Conservation (phyloP, 2,329 filamentous ascomycete species). For the Calonectria leucothoes region DNA sequence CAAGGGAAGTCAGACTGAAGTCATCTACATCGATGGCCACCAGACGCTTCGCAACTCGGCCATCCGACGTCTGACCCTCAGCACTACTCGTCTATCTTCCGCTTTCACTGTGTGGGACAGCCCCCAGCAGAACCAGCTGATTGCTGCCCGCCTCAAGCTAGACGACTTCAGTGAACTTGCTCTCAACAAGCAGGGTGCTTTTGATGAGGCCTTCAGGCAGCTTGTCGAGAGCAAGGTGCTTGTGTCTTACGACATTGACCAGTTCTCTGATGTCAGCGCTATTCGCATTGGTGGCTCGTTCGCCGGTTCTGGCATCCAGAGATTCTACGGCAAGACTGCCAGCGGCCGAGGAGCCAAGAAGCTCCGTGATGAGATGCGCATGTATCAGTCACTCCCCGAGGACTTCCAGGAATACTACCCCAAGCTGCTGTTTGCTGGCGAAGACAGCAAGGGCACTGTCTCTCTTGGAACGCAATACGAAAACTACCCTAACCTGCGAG, state of each 20-base stretch:
- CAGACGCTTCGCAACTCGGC: not conserved
- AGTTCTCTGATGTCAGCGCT: constrained; percentile 2
- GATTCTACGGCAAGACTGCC: constrained; percentile 4
- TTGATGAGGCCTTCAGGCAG: not conserved
- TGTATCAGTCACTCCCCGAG: constrained; percentile 3
- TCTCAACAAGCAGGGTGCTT: not conserved
- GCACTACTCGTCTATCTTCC: not conserved
- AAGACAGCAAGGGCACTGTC: not conserved
- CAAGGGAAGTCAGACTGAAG: not conserved
- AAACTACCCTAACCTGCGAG: constrained; percentile 3
- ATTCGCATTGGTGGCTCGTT: constrained; percentile 7
- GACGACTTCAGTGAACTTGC: not conserved
- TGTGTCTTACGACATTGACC: constrained; percentile 2
- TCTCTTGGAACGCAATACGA: constrained; percentile 2
- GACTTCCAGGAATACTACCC: not conserved
- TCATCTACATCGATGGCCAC: not conserved
- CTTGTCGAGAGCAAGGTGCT: not conserved
- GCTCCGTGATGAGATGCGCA: constrained; percentile 10
- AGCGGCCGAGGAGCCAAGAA: constrained; percentile 4
- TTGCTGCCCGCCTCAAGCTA: not conserved
- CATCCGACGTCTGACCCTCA: not conserved
- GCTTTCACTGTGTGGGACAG: not conserved
- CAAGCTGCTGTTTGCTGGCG: not conserved
- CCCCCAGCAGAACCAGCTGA: not conserved
- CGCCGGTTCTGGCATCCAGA: not conserved